Conservation (phyloP, 2,329 filamentous ascomycete species). For the Lachnellula subtilissima region DNA sequence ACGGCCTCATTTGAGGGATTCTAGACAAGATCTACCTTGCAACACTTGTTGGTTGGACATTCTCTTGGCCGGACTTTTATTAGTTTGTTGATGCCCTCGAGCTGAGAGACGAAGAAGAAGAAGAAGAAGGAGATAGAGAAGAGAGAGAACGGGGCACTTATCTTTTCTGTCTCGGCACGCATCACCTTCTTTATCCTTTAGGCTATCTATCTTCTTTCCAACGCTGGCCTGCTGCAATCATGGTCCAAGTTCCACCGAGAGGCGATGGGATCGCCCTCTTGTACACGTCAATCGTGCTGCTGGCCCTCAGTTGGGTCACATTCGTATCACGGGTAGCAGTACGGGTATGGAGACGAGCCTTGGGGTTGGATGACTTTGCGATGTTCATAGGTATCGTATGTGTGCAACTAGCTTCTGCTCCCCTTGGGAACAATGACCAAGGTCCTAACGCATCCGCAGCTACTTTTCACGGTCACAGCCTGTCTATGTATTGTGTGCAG, state of each 20-base stretch:
- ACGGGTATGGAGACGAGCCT: constrained; percentile 25
- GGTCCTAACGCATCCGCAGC: constrained; percentile 14
- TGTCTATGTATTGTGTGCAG: constrained; percentile 27
- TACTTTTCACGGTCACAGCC: constrained; percentile 26
- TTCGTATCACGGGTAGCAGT: constrained; percentile 21
- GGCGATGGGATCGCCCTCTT: constrained; percentile 27
- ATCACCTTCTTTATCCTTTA: too few relatives aligned
- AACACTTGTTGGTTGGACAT: too few relatives aligned
- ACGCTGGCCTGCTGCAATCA: constrained; percentile 8
- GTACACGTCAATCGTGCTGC: constrained; percentile 22
- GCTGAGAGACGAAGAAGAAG: too few relatives aligned
- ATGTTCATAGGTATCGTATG: constrained; percentile 28
- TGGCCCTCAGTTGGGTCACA: constrained; percentile 24
- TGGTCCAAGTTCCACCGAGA: constrained; percentile 17
- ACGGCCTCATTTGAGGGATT: too few relatives aligned
- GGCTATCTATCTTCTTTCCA: too few relatives aligned
- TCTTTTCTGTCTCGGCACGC: too few relatives aligned
- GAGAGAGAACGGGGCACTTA: too few relatives aligned
- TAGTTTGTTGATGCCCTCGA: too few relatives aligned
- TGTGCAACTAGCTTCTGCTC: constrained; percentile 10
- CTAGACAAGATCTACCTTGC: too few relatives aligned
- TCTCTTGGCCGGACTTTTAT: too few relatives aligned
- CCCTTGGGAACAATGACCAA: background rate
- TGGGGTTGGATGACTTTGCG: constrained; percentile 26
- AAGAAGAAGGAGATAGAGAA: too few relatives aligned